These are phyloP conservation scores for Zizania palustris DNA, from an alignment of 202 grass and related monocot genomes.

Conservation along the genomic window DNA sequence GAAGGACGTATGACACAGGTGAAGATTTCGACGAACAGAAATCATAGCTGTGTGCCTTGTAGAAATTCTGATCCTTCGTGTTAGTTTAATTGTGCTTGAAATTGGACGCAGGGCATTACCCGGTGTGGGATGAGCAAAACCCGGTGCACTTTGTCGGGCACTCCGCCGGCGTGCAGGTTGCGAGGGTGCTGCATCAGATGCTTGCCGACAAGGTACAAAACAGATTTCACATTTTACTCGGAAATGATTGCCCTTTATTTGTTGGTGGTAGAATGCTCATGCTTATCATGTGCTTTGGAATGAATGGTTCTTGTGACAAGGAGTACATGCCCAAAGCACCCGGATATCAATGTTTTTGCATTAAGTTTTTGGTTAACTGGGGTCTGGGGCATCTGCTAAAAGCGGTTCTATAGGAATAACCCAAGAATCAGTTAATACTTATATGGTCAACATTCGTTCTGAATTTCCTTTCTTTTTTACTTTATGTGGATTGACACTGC, in stretches of 20 bases:
- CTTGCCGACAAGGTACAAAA: slow-evolving; percentile 64
- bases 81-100: background rate
- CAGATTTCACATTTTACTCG: too few relatives aligned
- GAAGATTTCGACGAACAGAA: slow-evolving; percentile 1
- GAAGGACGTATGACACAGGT: slow-evolving; percentile 43
- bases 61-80: slow-evolving; percentile 1
- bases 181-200: slow-evolving; percentile 84
- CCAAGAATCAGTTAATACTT: slow-evolving; percentile 26
- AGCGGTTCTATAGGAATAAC: slow-evolving; percentile 15
- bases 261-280: too few relatives aligned
- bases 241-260: too few relatives aligned
- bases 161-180: slow-evolving; percentile 82
- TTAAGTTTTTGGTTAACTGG: slow-evolving; percentile 30
- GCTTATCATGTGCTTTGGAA: too few relatives aligned
- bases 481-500: background rate
- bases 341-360: slow-evolving; percentile 29
- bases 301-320: slow-evolving; percentile 46
- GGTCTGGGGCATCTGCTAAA: background rate
- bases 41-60: too few relatives aligned
- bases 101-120: slow-evolving; percentile 61
- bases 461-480: background rate
- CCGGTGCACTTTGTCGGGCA: slow-evolving; percentile 86
- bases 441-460: background rate
- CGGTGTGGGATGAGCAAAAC: slow-evolving; percentile 63
- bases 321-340: slow-evolving; percentile 12